Evolutionary conservation across 1,139 yeast genomes (phyloP), one percentile per base, ranked within the genome.

Genomic region (Ogataea hybrid): DNA sequence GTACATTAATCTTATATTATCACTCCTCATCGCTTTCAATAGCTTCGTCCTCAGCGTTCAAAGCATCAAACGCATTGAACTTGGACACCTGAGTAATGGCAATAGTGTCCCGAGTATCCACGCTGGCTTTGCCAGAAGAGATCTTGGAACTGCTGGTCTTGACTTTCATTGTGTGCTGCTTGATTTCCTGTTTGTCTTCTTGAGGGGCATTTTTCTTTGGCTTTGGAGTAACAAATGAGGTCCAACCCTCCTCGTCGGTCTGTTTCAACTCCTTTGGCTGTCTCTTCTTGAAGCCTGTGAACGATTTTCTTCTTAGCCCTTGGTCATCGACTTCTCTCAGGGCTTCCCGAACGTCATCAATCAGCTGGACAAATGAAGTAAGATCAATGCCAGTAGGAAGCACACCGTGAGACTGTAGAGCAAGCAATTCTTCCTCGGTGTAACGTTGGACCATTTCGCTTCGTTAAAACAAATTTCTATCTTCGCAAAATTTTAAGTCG

Each of bases 181-280:
- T 75, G 35, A 68, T 58, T 32, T 67, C 51, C 47, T 70, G 75
- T 56, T 75, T 71, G 58, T 76, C 75, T 71, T 25, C 55, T n/a
- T 23, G 25, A 15, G 35, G 35, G 25, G 39, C 18, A 5, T 43
- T 28, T 15, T 69, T 73, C 47, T 71, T 65, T 52, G 71, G 68
- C 53, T 76, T 75, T 49, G 53, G 48, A 28, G 53, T 47, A 16
- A 58, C 54, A 39, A 79, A 69, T 22, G 90, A 81, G 43, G 84
- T 84, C 92, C 92, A 84, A 31, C 94, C 94, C 49, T 84, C 90
- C 46, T 81, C 84, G 59, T 84, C 94, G 20, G 73, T 62, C 46
- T 57, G 61, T 41, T 70, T 67, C 35, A 70, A 67, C 50, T 73
- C 73, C 51, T 76, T 81, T 43, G 74, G 78, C 50, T 74, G 72